Conservation (phyloP, 805 yeast genomes). For the Kuraishia molischiana region DNA sequence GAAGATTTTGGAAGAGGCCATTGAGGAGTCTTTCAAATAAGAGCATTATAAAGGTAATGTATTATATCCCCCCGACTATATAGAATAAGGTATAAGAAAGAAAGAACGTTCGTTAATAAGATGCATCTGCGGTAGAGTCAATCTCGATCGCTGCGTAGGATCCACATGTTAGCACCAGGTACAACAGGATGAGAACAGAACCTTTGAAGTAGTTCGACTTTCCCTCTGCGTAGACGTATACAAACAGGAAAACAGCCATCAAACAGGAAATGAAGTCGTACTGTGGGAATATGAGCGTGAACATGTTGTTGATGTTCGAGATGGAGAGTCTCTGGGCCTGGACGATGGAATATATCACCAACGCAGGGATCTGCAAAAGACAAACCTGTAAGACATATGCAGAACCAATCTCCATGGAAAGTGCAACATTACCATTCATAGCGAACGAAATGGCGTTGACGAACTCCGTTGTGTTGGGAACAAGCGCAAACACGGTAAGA, state of each 20-base stretch:
- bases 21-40: constrained; percentile 17
- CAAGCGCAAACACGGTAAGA: constrained; percentile 87
- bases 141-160: constrained; percentile 55
- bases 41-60: not conserved
- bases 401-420: constrained; percentile 96
- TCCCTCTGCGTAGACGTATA: constrained; percentile 94
- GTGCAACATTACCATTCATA: constrained; percentile 88
- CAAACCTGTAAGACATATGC: constrained; percentile 97
- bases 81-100: not conserved
- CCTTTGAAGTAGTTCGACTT: constrained; percentile 96
- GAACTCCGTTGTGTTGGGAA: constrained; percentile 95
- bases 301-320: constrained; percentile 33
- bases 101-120: not conserved
- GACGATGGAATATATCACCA: constrained; percentile 67
- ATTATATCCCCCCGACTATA: not conserved
- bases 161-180: constrained; percentile 68
- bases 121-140: constrained; percentile 13
- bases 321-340: constrained; percentile 25
- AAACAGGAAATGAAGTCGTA: constrained; percentile 91
- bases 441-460: constrained; percentile 96
- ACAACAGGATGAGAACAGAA: constrained; percentile 71
- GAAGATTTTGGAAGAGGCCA: constrained; percentile 50
- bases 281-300: constrained; percentile 82
- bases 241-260: constrained; percentile 79
- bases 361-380: constrained; percentile 82